These are phyloP conservation scores for Cornus kousa DNA, from an alignment of 148 eudicot species.

Conservation along the genomic window DNA sequence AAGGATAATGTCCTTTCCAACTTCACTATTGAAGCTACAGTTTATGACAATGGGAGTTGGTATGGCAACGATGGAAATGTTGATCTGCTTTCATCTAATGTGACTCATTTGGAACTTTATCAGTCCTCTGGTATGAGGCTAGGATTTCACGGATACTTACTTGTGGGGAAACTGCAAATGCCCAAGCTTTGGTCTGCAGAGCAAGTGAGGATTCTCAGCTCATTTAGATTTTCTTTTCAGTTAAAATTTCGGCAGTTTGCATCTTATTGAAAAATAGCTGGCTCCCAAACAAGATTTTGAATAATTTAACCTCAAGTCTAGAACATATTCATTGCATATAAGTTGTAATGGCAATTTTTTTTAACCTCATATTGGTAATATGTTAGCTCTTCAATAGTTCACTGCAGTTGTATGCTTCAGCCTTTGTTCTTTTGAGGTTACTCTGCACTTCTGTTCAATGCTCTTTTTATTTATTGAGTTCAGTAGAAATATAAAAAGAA, in stretches of 20 bases:
- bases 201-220: constrained; percentile 42
- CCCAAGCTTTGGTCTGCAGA: constrained; percentile 98
- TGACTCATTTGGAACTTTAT: constrained; percentile 51
- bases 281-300: not conserved
- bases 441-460: not conserved
- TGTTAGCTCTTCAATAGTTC: not conserved
- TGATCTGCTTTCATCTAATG: constrained; percentile 54
- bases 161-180: constrained; percentile 57
- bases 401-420: not conserved
- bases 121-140: constrained; percentile 35
- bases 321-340: not conserved
- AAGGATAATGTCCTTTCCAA: constrained; percentile 43
- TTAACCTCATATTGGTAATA: not conserved
- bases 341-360: not conserved
- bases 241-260: not conserved
- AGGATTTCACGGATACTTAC: constrained; percentile 67
- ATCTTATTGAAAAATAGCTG: not conserved
- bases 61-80: constrained; percentile 26
- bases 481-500: too few species aligned
- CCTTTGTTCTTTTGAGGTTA: not conserved
- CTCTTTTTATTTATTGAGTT: not conserved
- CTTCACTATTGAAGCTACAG: constrained; percentile 64
- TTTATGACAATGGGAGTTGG: constrained; percentile 70
- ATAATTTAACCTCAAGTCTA: not conserved
- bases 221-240: not conserved